phyloP scores from a whole-genome alignment of 106 monocot genomes.

The Acorus calamus region DNA sequence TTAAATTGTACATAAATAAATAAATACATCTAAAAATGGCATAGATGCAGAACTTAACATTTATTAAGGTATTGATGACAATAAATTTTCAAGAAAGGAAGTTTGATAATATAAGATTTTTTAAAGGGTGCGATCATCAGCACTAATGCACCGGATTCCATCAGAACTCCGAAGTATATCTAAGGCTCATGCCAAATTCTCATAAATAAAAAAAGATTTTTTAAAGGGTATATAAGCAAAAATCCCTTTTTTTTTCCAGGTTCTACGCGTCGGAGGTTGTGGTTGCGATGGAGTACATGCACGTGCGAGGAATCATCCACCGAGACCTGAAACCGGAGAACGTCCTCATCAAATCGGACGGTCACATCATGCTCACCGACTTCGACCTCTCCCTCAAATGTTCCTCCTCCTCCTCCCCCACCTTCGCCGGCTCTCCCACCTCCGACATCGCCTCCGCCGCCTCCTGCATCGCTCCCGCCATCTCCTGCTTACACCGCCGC shows the following conservation, averaged over 20 bases:
- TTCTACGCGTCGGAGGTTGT: slow-evolving; percentile 91
- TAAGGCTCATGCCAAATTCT: too few relatives aligned
- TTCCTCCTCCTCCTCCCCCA: slow-evolving; percentile 21
- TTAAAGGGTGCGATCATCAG: too few relatives aligned
- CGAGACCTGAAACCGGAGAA: slow-evolving; percentile 94
- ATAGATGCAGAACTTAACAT: too few relatives aligned
- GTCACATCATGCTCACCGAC: slow-evolving; percentile 96
- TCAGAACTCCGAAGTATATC: too few relatives aligned
- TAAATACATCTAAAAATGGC: too few relatives aligned
- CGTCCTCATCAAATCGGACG: slow-evolving; percentile 76
- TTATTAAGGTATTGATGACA: too few relatives aligned
- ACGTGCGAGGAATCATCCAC: slow-evolving; percentile 84
- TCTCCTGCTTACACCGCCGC: slow-evolving; percentile 57
- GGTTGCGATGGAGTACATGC: slow-evolving; percentile 82
- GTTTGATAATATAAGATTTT: too few relatives aligned
- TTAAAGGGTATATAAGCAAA: too few relatives aligned
- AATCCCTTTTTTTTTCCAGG: slow-evolving; percentile 19
- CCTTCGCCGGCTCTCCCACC: neutral
- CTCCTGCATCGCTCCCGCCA: slow-evolving; percentile 2
- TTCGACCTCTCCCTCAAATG: slow-evolving; percentile 87
- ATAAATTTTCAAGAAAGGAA: too few relatives aligned
- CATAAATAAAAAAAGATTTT: too few relatives aligned
- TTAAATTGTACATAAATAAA: too few relatives aligned
- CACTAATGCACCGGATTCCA: too few relatives aligned
- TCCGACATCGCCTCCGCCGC: neutral